Evolutionary conservation across 805 yeast species (phyloP), one percentile per base, ranked within the genome.

Genomic region (Yamadazyma akitaensis): DNA sequence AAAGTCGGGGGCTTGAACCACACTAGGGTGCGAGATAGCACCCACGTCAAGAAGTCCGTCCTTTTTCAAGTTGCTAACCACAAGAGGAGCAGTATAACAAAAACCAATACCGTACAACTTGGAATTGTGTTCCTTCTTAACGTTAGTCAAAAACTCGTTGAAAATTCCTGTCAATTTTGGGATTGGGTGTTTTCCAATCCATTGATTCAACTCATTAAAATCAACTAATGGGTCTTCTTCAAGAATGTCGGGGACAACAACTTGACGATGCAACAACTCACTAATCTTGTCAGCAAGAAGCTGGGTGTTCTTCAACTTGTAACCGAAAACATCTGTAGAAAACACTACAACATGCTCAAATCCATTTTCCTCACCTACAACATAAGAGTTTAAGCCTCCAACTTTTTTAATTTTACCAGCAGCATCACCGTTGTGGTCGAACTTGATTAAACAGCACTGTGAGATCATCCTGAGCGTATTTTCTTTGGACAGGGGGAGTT

Each of bases 11-110:
- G 72, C 70, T 12, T 73, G 51, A n/a, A 84, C 80, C 46, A 81
- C 71, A 5, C 91, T 82, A 5, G 96, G 96, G 65, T 89, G 96
- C 2, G 91, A 91, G 53, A 80, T 62, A 10, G 90, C 91, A 55
- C 78, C 87, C 12, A 73, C 85, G 50, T 79, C 77, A 31, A 78
- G 75, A 8, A 57, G 39, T 19, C 77, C 76, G 25, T 44, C 53
- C 26, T 59, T 54, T 4, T 61, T 55, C 40, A 67, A 47, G 9
- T 71, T 56, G 28, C 50, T 52, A 14, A 73, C 51, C 56, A 69
- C 58, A 43, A 41, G 60, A 40, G 50, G 51, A 40, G 60, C 59
- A 37, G 64, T 63, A 50, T 50, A 61, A 45, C 65, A 61, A 53
- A 49, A 53, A 2, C 65, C 65, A 53, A 61, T 46, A 2, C 48